Conservation (phyloP, 257 asterid species). For the Linaria vulgaris region DNA sequence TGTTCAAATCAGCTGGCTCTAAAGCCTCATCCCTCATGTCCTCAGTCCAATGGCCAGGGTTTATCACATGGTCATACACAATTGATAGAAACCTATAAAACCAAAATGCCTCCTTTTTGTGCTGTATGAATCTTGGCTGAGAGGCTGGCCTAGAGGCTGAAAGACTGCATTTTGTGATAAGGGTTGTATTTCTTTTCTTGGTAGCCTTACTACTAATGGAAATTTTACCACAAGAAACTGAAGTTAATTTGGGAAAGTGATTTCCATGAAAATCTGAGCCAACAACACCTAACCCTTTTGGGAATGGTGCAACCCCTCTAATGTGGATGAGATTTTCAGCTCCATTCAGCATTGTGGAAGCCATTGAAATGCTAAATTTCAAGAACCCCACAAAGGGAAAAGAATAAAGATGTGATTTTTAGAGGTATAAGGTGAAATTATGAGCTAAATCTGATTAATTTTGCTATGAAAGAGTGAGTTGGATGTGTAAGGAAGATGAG, state of each 20-base stretch:
- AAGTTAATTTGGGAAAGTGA: conserved; percentile 37
- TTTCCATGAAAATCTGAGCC: conserved; percentile 51
- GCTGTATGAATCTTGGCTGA: conserved; percentile 88
- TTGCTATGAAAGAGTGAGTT: neutral
- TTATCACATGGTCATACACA: conserved; percentile 86
- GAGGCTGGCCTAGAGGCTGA: conserved; percentile 79
- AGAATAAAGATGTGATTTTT: conserved; percentile 7
- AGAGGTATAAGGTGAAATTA: conserved; percentile 1
- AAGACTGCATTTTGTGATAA: conserved; percentile 58
- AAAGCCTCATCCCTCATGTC: conserved; percentile 97
- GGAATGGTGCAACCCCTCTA: conserved; percentile 39
- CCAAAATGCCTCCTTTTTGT: conserved; percentile 95
- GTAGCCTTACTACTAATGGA: conserved; percentile 26
- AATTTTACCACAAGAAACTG: conserved; percentile 35
- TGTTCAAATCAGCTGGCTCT: conserved; percentile 79
- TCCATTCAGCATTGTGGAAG: conserved; percentile 64
- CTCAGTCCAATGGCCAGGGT: conserved; percentile 99
- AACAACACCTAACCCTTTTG: conserved; percentile 44
- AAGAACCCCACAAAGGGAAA: too few relatives aligned
- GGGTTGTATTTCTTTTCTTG: conserved; percentile 33
- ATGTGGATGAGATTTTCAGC: conserved; percentile 51
- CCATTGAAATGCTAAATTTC: conserved; percentile 35
- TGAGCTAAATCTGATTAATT: neutral
- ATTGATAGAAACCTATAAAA: conserved; percentile 83
- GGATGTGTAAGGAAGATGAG: too few relatives aligned